These are phyloP conservation scores for Kwoniella botswanensis DNA, from an alignment of 768 basidiomycete species.

Conservation along the genomic window DNA sequence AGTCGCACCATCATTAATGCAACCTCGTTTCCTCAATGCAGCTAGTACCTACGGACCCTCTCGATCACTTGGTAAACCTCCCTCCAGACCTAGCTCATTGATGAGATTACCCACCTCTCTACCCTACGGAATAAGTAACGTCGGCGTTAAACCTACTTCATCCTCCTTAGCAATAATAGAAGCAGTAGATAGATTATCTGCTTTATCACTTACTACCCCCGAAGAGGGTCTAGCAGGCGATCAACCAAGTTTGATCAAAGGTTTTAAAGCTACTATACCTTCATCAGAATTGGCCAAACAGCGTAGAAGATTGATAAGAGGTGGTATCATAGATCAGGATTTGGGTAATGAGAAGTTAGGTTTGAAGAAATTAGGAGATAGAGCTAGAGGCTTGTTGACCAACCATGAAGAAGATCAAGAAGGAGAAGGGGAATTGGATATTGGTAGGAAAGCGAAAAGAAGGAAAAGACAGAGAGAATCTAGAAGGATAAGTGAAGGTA, in stretches of 20 bases:
- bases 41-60: constrained; percentile 25
- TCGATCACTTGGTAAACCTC: constrained; percentile 21
- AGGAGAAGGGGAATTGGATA: constrained; percentile 72
- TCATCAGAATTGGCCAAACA: constrained; percentile 79
- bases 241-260: constrained; percentile 67
- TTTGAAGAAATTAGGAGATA: constrained; percentile 77
- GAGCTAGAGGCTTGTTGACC: constrained; percentile 73
- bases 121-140: constrained; percentile 36
- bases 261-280: constrained; percentile 94
- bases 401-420: constrained; percentile 62
- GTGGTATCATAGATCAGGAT: constrained; percentile 55
- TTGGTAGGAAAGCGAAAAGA: constrained; percentile 61
- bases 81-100: constrained; percentile 32
- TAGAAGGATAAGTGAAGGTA: constrained; percentile 49
- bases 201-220: constrained; percentile 29
- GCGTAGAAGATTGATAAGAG: constrained; percentile 75
- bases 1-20: constrained; percentile 56
- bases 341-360: constrained; percentile 73
- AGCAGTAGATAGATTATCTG: constrained; percentile 48
- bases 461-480: constrained; percentile 60
- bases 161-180: constrained; percentile 57
- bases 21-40: constrained; percentile 44
- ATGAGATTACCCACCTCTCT: constrained; percentile 45
- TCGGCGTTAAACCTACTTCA: constrained; percentile 44
- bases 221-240: constrained; percentile 21